A percentile compares a stretch with the other conserved stretches of the same genome.
Evolutionary conservation across 2,329 filamentous ascomycete species (phyloP).

Genomic region (Stachybotrys echinatus): DNA sequence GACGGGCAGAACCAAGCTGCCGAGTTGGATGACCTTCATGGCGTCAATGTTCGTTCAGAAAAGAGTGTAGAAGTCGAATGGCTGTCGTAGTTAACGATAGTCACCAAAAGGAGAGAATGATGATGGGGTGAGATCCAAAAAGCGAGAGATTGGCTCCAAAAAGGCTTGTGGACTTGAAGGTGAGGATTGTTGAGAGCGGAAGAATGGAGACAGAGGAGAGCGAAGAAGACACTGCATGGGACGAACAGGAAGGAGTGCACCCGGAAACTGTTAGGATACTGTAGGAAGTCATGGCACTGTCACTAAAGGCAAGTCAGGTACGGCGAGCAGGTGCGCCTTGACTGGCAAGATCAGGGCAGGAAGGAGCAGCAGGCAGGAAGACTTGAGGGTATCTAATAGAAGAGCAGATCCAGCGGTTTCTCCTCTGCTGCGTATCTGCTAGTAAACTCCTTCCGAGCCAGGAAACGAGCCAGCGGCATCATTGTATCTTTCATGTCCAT

Average conservation of each 20-base stretch:
- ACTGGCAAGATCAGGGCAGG: no score
- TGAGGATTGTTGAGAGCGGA: slow-evolving; percentile 10
- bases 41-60: not conserved
- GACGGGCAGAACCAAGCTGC: slow-evolving; percentile 8
- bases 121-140: slow-evolving; percentile 22
- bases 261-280: slow-evolving; percentile 1
- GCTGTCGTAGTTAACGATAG: slow-evolving; percentile 24
- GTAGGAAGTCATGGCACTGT: not conserved
- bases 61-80: slow-evolving; percentile 6
- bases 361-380: not conserved
- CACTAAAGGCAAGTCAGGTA: not conserved
- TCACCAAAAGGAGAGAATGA: slow-evolving; percentile 21
- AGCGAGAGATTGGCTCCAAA: slow-evolving; percentile 17
- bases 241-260: not conserved
- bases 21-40: not conserved
- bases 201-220: slow-evolving; percentile 7
- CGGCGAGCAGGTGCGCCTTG: no score
- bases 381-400: slow-evolving; percentile 47
- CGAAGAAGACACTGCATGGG: not conserved
- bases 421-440: slow-evolving; percentile 59
- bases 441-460: slow-evolving; percentile 67
- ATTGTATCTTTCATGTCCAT: slow-evolving; percentile 94
- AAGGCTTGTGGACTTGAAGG: slow-evolving; percentile 14
- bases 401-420: slow-evolving; percentile 55
- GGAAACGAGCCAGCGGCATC: slow-evolving; percentile 69